Base-by-base conservation (phyloP, 768 basidiomycete species). In the Gymnopilus junonius region DNA sequence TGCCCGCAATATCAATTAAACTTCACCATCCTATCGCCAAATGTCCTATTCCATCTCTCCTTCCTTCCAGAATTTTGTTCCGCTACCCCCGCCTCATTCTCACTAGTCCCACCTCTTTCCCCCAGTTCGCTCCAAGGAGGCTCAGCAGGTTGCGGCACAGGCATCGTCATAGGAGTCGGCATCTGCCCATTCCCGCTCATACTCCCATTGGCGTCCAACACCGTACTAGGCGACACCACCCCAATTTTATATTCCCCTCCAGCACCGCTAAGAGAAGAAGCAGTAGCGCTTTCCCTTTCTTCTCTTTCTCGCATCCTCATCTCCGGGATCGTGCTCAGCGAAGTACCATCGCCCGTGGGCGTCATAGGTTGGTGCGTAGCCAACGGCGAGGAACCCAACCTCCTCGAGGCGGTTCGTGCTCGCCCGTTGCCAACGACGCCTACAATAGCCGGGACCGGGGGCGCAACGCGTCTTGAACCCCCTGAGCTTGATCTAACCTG, bases 321-420 rank as follows among this genome's bases (percentile, higher is more conserved):
- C 23, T 61, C 60, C 35, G 60, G 60, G n/a, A 62, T 62, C 23
- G 61, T 62, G 21, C 54, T 62, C 23, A 62, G 37, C 29, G 51
- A 54, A 21, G 43, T 32, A 4, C 57, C 58, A 7, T 50, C 46
- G 12, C 34, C 34, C 8, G 45, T 50, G 14, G 42, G 34, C 8
- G 32, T 46, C 0, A 43, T 32, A 25, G 55, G 35, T 11, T 25
- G 17, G 14, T 50, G 40, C 14, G 31, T 56, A 2, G 54, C 42
- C 10, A 55, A 46, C 11, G 61, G 32, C 6, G 40, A 56, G 39
- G 61, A 61, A 27, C 17, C 48, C n/a, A 54, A 10, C n/a, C 51
- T 46, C 17, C 54, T 45, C 8, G 61, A 56, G 8, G 54, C 54
- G 1, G 54, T 39, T 11, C 61, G 29, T 15, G 14, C 4, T 0